Evolutionary conservation across 2,329 filamentous ascomycete genomes (phyloP).

Genomic region (Fusarium sp.): DNA sequence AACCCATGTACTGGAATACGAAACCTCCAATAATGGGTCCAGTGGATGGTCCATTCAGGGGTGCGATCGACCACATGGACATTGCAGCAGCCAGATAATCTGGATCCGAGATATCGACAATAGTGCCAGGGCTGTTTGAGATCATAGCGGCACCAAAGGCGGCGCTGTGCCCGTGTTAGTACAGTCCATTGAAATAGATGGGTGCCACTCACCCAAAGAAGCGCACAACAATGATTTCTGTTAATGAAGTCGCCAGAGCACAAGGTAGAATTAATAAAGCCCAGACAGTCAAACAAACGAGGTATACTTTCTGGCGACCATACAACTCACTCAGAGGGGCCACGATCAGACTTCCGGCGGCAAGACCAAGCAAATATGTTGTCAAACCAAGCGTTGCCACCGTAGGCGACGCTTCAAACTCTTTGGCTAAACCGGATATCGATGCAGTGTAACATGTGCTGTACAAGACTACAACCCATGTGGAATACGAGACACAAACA

Average conservation of each 20-base stretch:
- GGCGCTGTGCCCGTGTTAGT: constrained; percentile 35
- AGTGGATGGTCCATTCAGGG: constrained; percentile 76
- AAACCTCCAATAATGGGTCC: constrained; percentile 77
- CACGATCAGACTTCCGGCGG: constrained; percentile 75
- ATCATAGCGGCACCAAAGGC: constrained; percentile 81
- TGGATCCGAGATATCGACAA: constrained; percentile 85
- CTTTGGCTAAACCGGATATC: constrained; percentile 73
- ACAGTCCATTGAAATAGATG: not conserved
- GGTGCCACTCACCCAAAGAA: constrained; percentile 71
- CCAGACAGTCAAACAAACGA: constrained; percentile 72
- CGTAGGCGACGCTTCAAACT: constrained; percentile 70
- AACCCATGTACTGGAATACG: constrained; percentile 75
- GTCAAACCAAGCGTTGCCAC: constrained; percentile 81
- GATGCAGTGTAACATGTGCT: constrained; percentile 83
- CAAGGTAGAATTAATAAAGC: constrained; percentile 77
- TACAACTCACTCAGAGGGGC: constrained; percentile 80
- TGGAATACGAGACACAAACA: constrained; percentile 58
- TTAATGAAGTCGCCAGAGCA: constrained; percentile 74
- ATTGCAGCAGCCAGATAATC: constrained; percentile 85
- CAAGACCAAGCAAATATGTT: constrained; percentile 80
- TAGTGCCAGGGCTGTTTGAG: constrained; percentile 82
- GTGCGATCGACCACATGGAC: constrained; percentile 84
- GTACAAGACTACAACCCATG: constrained; percentile 72
- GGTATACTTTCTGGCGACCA: constrained; percentile 75
- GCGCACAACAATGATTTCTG: constrained; percentile 75